Percentiles rank a stretch among this genome's conserved stretches.
Conservation (phyloP, 1,284 basidiomycete genomes). For the Ceraceosorus guamensis region DNA sequence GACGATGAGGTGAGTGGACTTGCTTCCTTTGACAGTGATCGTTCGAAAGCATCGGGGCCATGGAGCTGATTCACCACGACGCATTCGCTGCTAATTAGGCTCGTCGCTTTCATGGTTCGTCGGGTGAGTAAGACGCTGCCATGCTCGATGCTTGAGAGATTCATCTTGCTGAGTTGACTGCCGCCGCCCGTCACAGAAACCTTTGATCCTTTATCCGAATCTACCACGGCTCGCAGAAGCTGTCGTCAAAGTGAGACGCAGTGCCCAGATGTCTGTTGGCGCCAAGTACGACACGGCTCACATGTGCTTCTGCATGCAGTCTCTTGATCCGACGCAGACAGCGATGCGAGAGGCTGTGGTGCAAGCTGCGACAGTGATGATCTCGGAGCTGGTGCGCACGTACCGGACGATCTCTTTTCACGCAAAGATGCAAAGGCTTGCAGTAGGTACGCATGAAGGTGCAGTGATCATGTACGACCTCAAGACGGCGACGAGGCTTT, state of each 20-base stretch:
- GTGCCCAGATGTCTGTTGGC: not conserved
- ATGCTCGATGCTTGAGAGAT: slow-evolving; percentile 56
- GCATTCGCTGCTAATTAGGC: no score
- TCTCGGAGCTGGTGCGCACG: slow-evolving; percentile 64
- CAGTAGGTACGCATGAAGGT: slow-evolving; percentile 88
- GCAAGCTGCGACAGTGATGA: slow-evolving; percentile 84
- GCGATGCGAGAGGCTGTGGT: slow-evolving; percentile 76
- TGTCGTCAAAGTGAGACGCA: slow-evolving; percentile 63
- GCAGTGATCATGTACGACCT: slow-evolving; percentile 82
- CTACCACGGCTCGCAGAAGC: slow-evolving; percentile 84
- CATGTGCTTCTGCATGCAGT: slow-evolving; percentile 44
- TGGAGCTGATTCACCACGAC: not conserved
- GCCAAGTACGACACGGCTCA: no score
- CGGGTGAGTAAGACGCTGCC: no score
- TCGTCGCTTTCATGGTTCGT: slow-evolving; percentile 88
- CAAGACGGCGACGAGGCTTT: slow-evolving; percentile 86
- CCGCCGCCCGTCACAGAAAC: slow-evolving; percentile 57
- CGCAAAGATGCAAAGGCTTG: slow-evolving; percentile 72
- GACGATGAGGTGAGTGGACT: slow-evolving; percentile 61
- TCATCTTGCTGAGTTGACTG: slow-evolving; percentile 1
- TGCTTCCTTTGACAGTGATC: not conserved
- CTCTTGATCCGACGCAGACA: slow-evolving; percentile 81
- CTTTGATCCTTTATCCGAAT: slow-evolving; percentile 74
- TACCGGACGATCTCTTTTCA: slow-evolving; percentile 91
- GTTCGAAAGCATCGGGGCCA: not conserved